Percentiles rank a stretch among this genome's conserved stretches.
Conservation (phyloP, 2,329 filamentous ascomycete species). For the Periconia digitata region DNA sequence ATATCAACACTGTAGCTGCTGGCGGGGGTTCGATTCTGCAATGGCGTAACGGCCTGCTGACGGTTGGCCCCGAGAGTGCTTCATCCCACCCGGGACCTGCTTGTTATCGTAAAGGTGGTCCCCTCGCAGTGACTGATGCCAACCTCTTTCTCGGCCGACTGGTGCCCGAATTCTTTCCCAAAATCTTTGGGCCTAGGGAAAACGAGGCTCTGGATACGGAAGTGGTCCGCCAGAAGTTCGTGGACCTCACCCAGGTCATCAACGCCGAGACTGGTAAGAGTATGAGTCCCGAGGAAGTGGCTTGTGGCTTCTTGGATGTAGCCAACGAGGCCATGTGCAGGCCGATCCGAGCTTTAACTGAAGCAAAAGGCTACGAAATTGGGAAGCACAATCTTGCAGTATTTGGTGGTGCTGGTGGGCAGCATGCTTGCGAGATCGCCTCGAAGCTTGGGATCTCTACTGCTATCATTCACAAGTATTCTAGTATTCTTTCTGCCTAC, state of each 20-base stretch:
- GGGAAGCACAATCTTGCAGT: conserved; percentile 81
- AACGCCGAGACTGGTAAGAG: conserved; percentile 70
- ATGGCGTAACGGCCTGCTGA: conserved; percentile 82
- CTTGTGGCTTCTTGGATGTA: conserved; percentile 81
- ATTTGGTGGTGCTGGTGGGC: conserved; percentile 85
- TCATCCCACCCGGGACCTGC: conserved; percentile 83
- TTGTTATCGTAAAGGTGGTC: conserved; percentile 84
- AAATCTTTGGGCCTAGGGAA: conserved; percentile 86
- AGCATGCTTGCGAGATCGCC: conserved; percentile 86
- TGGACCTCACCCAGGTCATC: conserved; percentile 71
- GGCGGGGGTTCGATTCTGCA: conserved; percentile 77
- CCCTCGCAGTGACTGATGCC: conserved; percentile 83
- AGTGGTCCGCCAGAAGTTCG: conserved; percentile 70
- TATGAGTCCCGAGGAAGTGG: conserved; percentile 66
- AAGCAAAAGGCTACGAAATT: conserved; percentile 85
- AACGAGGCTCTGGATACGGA: conserved; percentile 73
- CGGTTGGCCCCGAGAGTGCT: conserved; percentile 82
- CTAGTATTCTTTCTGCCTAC: conserved; percentile 82
- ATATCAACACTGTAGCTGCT: conserved; percentile 44
- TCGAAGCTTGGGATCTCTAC: conserved; percentile 77
- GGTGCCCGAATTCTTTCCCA: conserved; percentile 83
- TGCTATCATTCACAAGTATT: conserved; percentile 81
- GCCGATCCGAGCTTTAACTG: conserved; percentile 82
- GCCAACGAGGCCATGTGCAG: conserved; percentile 86
- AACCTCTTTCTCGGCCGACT: conserved; percentile 80